Percentiles rank a stretch among this genome's conserved stretches.
phyloP scores from a whole-genome alignment of 768 basidiomycete species.

The Kwoniella europaea region DNA sequence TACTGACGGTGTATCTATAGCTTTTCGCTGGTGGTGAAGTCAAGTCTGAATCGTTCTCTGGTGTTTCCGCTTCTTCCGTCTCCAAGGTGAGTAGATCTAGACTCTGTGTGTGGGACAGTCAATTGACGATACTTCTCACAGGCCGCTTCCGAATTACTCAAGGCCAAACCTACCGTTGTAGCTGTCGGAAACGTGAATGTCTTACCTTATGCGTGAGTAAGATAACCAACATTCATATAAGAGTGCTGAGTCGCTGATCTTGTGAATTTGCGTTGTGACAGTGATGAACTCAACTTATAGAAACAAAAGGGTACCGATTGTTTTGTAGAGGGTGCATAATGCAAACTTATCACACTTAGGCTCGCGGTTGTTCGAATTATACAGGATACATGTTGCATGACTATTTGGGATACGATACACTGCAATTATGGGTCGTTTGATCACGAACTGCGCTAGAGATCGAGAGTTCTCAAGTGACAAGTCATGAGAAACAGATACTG shows the following conservation, averaged over 20 bases:
- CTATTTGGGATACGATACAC: not conserved
- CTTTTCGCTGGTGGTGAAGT: constrained; percentile 66
- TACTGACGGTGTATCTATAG: constrained; percentile 57
- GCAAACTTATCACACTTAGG: constrained; percentile 13
- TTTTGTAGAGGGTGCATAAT: constrained; percentile 20
- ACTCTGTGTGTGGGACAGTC: not conserved
- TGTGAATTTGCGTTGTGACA: constrained; percentile 7
- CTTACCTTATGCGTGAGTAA: constrained; percentile 70
- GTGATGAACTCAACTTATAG: constrained; percentile 55
- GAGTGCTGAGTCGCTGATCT: not conserved
- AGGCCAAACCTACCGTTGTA: constrained; percentile 82
- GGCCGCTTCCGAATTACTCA: constrained; percentile 69
- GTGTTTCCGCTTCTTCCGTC: constrained; percentile 68
- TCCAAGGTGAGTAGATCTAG: constrained; percentile 67
- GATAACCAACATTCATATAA: not conserved
- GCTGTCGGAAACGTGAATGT: constrained; percentile 76
- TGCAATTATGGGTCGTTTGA: not conserved
- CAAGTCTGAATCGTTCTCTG: constrained; percentile 51
- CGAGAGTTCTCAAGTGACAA: not conserved
- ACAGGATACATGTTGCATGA: constrained; percentile 6
- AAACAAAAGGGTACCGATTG: not conserved
- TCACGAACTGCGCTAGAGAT: not conserved
- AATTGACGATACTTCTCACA: constrained; percentile 9
- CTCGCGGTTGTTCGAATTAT: not conserved
- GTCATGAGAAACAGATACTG: not conserved